Conservation (phyloP, 1,284 basidiomycete species). For the Taiwanofungus camphoratus region DNA sequence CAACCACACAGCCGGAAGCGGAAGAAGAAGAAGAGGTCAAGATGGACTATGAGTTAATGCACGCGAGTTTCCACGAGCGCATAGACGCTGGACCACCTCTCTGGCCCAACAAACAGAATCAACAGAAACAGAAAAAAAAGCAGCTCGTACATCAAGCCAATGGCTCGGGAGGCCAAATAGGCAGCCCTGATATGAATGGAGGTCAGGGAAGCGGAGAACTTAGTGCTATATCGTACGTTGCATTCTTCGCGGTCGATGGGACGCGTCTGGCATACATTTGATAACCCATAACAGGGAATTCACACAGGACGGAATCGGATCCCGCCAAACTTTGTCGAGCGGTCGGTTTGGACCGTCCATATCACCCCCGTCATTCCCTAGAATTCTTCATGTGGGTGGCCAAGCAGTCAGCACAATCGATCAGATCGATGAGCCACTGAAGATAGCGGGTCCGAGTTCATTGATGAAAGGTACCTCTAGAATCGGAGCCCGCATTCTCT, state of each 20-base stretch:
- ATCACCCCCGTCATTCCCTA: background rate
- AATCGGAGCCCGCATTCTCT: background rate
- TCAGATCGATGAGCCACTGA: background rate
- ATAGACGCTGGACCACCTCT: slow-evolving; percentile 41
- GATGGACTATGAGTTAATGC: slow-evolving; percentile 34
- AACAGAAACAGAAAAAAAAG: too few species aligned
- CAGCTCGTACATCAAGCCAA: too few species aligned
- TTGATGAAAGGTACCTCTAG: background rate
- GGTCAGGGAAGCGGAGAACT: slow-evolving; percentile 8
- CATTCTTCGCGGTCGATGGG: background rate
- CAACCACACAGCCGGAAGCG: too few species aligned
- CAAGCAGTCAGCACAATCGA: background rate
- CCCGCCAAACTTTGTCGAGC: background rate
- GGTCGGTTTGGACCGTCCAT: background rate
- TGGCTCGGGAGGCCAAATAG: too few species aligned
- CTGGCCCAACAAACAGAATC: too few species aligned
- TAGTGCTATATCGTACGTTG: slow-evolving; percentile 23
- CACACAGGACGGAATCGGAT: slow-evolving; percentile 15
- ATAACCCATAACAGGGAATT: slow-evolving; percentile 17
- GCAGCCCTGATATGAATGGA: background rate
- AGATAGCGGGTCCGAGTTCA: background rate
- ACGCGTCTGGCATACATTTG: slow-evolving; percentile 3
- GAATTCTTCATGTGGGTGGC: background rate
- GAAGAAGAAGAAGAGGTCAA: slow-evolving; percentile 23
- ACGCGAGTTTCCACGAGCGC: slow-evolving; percentile 42